A percentile compares a stretch with the other conserved stretches of the same genome.
Evolutionary conservation across 495 filamentous ascomycete species (phyloP).

Genomic region (Tuber umbilicatum): DNA sequence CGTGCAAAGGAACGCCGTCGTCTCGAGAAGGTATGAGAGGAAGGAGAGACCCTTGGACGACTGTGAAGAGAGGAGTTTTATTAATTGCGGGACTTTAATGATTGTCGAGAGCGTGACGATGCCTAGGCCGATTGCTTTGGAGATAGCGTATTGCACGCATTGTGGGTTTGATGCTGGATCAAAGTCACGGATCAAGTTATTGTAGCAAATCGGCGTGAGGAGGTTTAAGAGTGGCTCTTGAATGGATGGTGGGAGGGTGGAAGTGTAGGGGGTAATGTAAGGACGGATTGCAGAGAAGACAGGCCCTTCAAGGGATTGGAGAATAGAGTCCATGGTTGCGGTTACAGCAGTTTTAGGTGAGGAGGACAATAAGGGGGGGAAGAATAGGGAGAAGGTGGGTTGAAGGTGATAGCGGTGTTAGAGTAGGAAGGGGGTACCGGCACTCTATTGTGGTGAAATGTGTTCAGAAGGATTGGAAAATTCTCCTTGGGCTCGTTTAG

Average conservation of each 20-base stretch:
- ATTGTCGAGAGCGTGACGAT: conserved; percentile 82
- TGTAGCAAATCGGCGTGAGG: conserved; percentile 78
- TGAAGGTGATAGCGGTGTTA: not conserved
- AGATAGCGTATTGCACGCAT: conserved; percentile 80
- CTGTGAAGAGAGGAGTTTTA: conserved; percentile 74
- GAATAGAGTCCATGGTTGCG: conserved; percentile 29
- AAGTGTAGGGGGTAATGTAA: conserved; percentile 66
- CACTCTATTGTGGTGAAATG: not conserved
- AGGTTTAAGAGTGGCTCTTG: conserved; percentile 67
- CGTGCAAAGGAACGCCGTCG: conserved; percentile 70
- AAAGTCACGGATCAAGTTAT: conserved; percentile 69
- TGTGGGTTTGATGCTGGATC: conserved; percentile 60
- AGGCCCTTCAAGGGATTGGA: conserved; percentile 47
- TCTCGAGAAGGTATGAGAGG: conserved; percentile 86
- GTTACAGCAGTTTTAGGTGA: not conserved
- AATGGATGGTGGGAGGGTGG: conserved; percentile 71
- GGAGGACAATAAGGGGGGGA: not conserved
- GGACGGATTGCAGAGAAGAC: conserved; percentile 60
- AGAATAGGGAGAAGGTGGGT: not conserved
- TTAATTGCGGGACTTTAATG: conserved; percentile 92
- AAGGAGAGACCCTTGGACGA: conserved; percentile 80
- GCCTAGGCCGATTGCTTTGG: conserved; percentile 83
- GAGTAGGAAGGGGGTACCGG: conserved; percentile 11
- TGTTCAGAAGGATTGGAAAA: conserved; percentile 6
- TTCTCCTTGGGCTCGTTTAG: not conserved